phyloP scores from a whole-genome alignment of 345 rosid species.

The Hibiscus mutabilis region DNA sequence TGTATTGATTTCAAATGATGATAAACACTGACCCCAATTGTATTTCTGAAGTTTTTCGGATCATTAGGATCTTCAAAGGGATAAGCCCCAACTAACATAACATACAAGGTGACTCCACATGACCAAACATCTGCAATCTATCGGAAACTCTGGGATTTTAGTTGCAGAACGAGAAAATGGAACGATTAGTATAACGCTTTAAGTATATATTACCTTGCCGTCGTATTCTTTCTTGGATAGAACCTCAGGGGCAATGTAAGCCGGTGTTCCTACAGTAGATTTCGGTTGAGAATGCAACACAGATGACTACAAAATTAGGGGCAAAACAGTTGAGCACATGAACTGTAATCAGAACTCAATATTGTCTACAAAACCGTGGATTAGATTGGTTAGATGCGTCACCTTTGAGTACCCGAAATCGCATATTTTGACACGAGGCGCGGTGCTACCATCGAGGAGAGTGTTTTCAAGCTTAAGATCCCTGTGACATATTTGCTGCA shows the following conservation, averaged over 20 bases:
- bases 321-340: too few relatives aligned
- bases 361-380: too few relatives aligned
- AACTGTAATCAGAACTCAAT: too few relatives aligned
- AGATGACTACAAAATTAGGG: conserved; percentile 24
- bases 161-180: too few relatives aligned
- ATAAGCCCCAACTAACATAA: conserved; percentile 58
- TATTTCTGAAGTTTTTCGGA: conserved; percentile 48
- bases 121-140: conserved; percentile 63
- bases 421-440: conserved; percentile 62
- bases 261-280: conserved; percentile 70
- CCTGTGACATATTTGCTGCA: conserved; percentile 59
- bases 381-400: too few relatives aligned
- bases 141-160: too few relatives aligned
- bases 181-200: too few relatives aligned
- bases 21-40: conserved; percentile 27
- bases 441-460: conserved; percentile 52
- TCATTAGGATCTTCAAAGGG: conserved; percentile 56
- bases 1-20: neutral
- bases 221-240: conserved; percentile 51
- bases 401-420: conserved; percentile 69
- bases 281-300: conserved; percentile 76
- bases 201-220: conserved; percentile 33
- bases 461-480: conserved; percentile 79
- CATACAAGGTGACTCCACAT: conserved; percentile 55
- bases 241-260: conserved; percentile 68